phyloP scores from a whole-genome alignment of 2,329 filamentous ascomycete species.

The Colletotrichum falcatum region DNA sequence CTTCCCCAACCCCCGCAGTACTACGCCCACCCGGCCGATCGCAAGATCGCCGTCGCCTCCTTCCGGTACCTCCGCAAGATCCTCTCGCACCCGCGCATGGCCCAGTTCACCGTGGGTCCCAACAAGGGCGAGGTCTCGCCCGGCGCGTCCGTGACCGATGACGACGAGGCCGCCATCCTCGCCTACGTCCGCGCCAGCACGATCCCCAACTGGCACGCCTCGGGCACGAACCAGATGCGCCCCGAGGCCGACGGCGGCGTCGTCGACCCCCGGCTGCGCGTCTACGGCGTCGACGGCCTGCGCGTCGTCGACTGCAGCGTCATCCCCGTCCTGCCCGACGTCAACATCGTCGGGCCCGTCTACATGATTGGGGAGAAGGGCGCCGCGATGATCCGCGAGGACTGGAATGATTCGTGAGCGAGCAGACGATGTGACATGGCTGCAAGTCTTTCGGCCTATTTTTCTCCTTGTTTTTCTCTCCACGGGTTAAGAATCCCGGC shows the following conservation, averaged over 20 bases:
- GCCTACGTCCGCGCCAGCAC: slow-evolving; percentile 47
- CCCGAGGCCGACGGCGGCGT: slow-evolving; percentile 47
- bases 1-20: slow-evolving; percentile 40
- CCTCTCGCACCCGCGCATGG: slow-evolving; percentile 45
- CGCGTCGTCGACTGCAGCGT: slow-evolving; percentile 61
- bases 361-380: slow-evolving; percentile 50
- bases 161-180: slow-evolving; percentile 46
- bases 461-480: too few species aligned
- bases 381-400: slow-evolving; percentile 47
- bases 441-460: too few species aligned
- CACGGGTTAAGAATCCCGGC: background rate
- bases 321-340: slow-evolving; percentile 57
- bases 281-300: slow-evolving; percentile 67
- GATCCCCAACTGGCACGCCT: slow-evolving; percentile 55
- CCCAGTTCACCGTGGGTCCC: slow-evolving; percentile 44
- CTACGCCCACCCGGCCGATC: slow-evolving; percentile 46
- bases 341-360: slow-evolving; percentile 46
- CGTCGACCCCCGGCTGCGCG: slow-evolving; percentile 51
- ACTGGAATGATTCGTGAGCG: slow-evolving; percentile 39
- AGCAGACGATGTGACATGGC: background rate
- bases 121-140: slow-evolving; percentile 45
- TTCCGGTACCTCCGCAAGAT: slow-evolving; percentile 50
- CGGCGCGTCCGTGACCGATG: slow-evolving; percentile 41
- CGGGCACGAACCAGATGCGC: slow-evolving; percentile 64
- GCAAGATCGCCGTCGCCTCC: slow-evolving; percentile 48